Evolutionary conservation across 1,284 basidiomycete species (phyloP), one percentile per base, ranked within the genome.

Genomic region (Neolentinus lepideus): DNA sequence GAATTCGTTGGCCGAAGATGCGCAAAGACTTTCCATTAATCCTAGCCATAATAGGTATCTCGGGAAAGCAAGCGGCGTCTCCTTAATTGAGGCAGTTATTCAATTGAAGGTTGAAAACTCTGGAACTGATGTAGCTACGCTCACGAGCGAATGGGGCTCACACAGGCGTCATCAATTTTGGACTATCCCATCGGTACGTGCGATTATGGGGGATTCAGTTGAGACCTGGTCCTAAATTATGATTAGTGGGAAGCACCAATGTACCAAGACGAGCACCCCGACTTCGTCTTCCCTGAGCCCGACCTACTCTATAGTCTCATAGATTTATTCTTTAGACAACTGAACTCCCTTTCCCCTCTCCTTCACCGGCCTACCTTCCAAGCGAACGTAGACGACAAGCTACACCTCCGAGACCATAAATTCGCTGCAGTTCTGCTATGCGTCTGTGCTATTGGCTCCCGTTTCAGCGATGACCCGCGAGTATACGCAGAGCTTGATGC

Each of bases 361-460:
- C 26, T 83, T 10, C 79, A 82, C 61, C 68, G 71, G 1, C 68
- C 70, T 22, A 70, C 76, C 12, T 80, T 82, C 62, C 67, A 75
- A 45, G 60, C 65, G n/a, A 68, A 74, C 29, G 69, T 77, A 33
- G 60, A 63, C 16, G 66, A 69, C 10, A 69, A 71, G 2, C 61
- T 74, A 43, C 73, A 78, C 61, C 62, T 68, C 16, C 68, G 62
- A 1, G 73, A 78, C 57, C 55, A 60, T 22, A 67, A 69, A 3
- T 82, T 81, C 62, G 74, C 71, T 10, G 70, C 69, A 45, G 71
- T 80, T 2, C 75, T 77, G 53, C 63, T 81, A 25, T 66, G 77
- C 54, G 67, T 82, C 0, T 80, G 79, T 58, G 79, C 80, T 11
- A 68, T 78, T 54, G 81, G 74, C 6, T 68, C 76, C 2, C 67